These are phyloP conservation scores for Hymenochaete sp. DNA, from an alignment of 1,284 basidiomycete species.

Conservation along the genomic window DNA sequence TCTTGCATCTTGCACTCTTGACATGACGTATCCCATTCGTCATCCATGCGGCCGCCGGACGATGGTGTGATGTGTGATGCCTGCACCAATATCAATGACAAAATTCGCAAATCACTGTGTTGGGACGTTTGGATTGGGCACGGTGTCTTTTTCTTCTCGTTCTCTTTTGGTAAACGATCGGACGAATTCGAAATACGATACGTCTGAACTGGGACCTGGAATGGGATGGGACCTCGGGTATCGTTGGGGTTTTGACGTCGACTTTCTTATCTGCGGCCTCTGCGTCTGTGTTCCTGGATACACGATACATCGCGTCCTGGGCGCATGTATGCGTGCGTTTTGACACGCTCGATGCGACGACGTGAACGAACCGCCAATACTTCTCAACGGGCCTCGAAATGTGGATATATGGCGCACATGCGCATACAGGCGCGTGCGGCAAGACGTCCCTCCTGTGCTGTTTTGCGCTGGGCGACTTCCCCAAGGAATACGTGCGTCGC, in stretches of 20 bases:
- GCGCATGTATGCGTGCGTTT: not conserved
- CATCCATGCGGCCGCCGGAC: too few relatives aligned
- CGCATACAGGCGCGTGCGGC: conserved; percentile 77
- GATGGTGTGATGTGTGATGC: too few relatives aligned
- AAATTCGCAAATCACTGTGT: too few relatives aligned
- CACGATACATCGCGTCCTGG: conserved; percentile 10
- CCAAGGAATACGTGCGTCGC: conserved; percentile 83
- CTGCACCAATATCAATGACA: too few relatives aligned
- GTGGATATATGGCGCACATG: too few relatives aligned
- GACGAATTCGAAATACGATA: not conserved
- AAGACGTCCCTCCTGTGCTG: conserved; percentile 81
- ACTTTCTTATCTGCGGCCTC: too few relatives aligned
- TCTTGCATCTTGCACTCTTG: too few relatives aligned
- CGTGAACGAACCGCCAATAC: too few relatives aligned
- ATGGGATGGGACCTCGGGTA: not conserved
- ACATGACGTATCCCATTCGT: too few relatives aligned
- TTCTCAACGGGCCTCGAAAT: too few relatives aligned
- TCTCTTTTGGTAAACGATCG: not conserved
- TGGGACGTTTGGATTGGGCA: too few relatives aligned
- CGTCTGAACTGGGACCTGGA: not conserved
- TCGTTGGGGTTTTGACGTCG: not conserved
- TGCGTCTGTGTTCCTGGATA: conserved; percentile 5
- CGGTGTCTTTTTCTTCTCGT: not conserved
- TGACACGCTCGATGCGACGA: not conserved
- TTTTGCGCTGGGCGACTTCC: conserved; percentile 94